These are phyloP conservation scores for Teunomyces cretensis DNA, from an alignment of 805 yeast genomes.

Conservation along the genomic window DNA sequence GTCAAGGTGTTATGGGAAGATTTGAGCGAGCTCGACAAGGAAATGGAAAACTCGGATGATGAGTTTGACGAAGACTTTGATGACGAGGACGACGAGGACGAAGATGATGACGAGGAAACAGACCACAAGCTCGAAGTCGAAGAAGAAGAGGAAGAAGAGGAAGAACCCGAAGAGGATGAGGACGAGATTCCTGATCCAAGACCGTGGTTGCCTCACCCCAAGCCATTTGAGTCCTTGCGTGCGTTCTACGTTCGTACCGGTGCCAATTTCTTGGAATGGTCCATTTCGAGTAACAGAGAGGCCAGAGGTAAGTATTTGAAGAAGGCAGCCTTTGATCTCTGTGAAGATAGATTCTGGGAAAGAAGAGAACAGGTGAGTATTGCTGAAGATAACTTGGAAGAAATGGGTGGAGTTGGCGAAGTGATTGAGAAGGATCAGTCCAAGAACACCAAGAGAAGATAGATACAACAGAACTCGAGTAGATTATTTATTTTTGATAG, in stretches of 20 bases:
- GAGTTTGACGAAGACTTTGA: constrained; percentile 50
- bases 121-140: constrained; percentile 49
- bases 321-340: constrained; percentile 82
- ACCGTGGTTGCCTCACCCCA: constrained; percentile 98
- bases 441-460: constrained; percentile 51
- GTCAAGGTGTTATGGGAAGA: constrained; percentile 90
- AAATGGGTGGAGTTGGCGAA: constrained; percentile 86
- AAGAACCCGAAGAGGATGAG: constrained; percentile 57
- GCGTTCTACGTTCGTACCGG: constrained; percentile 86
- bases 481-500: neutral
- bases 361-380: constrained; percentile 89
- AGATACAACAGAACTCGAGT: constrained; percentile 8
- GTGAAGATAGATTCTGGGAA: constrained; percentile 98
- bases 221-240: constrained; percentile 82
- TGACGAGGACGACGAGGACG: constrained; percentile 62
- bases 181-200: constrained; percentile 83
- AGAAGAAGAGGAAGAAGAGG: constrained; percentile 59
- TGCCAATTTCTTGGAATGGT: constrained; percentile 87
- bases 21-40: constrained; percentile 54
- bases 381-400: constrained; percentile 87
- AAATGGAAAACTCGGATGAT: constrained; percentile 60
- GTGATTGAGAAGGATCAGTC: constrained; percentile 71
- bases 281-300: constrained; percentile 79
- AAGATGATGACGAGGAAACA: constrained; percentile 58
- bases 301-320: constrained; percentile 89